Conservation (phyloP, 2,329 filamentous ascomycete species). For the Cladosporium cucumerinum region DNA sequence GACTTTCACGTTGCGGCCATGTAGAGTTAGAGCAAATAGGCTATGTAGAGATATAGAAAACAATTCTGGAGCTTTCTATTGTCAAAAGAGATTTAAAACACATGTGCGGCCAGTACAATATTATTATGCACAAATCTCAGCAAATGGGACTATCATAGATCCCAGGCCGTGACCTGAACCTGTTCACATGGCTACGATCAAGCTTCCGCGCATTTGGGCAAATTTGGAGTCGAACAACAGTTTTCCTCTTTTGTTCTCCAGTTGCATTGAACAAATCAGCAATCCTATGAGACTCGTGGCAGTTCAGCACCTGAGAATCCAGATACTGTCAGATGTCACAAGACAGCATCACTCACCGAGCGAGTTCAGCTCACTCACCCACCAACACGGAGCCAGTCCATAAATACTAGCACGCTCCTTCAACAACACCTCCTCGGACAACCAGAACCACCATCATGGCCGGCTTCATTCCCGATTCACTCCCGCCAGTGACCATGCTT, state of each 20-base stretch:
- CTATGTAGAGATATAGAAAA: not conserved
- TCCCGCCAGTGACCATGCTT: not conserved
- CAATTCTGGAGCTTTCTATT: not conserved
- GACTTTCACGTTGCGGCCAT: not conserved
- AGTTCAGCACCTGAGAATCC: not conserved
- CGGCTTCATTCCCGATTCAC: slow-evolving; percentile 8
- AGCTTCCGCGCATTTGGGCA: not conserved
- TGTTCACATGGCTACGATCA: not conserved
- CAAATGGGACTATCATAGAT: not conserved
- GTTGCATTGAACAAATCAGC: not conserved
- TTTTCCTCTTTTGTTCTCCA: not conserved
- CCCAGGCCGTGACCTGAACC: not conserved
- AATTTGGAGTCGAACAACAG: not conserved
- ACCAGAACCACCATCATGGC: not conserved
- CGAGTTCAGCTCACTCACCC: not conserved
- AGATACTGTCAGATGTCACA: not conserved
- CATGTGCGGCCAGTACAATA: not conserved
- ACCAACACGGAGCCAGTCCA: not conserved
- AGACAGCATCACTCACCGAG: not conserved
- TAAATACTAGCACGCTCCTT: not conserved
- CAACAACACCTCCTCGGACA: not conserved
- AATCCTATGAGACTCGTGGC: not conserved
- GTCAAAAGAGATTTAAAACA: not conserved
- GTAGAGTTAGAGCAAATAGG: not conserved
- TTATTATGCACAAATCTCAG: not conserved